Evolutionary conservation across 495 filamentous ascomycete species (phyloP), one percentile per base, ranked within the genome.

Genomic region (Margaritispora aquatica): DNA sequence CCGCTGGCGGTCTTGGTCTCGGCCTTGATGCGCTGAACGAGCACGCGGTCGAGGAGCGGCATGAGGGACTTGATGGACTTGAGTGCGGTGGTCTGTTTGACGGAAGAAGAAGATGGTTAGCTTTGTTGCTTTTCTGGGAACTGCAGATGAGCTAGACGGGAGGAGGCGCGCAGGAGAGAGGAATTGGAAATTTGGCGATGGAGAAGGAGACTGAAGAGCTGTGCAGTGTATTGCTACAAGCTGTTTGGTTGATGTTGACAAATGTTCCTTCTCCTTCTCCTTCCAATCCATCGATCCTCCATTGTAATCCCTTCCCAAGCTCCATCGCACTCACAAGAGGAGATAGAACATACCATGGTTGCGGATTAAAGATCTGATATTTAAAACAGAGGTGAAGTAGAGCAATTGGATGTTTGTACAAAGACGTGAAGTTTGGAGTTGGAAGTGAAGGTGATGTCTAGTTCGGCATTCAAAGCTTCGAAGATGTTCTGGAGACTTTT

Each of bases 21-120:
- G 69, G 93, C 88, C 78, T 97, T 97, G 80, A 97, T 79, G 74
- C 94, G 89, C 85, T 99, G 94, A 66, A 99, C 90, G 59, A 99
- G 85, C 65, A 99, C 90, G 71, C 94, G 94, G 86, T 99, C 94
- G 74, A 99, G 85, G 67, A 99, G 93, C 57, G 94, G 94, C 44
- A 87, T 88, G 69, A 99, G 91, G 72, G 86, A 87, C 79, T 91
- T 95, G 85, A 99, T 90, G 69, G 88, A 94, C 73, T 91, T 92
- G 81, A 99, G 83, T 70, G 90, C 83, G 69, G 83, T 84, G 60
- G 83, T 52, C 61, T 47, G 34, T 46, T n/a, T n/a, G 4, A 17
- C 38, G 26, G 2, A 26, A 15, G 27, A 63, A 21, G 44, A 22
- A 50, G 29, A 22, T 34, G 23, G 23, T 38, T 22, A 61, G n/a